phyloP scores from a whole-genome alignment of 805 yeast genomes.

The Ascoidea tarda region DNA sequence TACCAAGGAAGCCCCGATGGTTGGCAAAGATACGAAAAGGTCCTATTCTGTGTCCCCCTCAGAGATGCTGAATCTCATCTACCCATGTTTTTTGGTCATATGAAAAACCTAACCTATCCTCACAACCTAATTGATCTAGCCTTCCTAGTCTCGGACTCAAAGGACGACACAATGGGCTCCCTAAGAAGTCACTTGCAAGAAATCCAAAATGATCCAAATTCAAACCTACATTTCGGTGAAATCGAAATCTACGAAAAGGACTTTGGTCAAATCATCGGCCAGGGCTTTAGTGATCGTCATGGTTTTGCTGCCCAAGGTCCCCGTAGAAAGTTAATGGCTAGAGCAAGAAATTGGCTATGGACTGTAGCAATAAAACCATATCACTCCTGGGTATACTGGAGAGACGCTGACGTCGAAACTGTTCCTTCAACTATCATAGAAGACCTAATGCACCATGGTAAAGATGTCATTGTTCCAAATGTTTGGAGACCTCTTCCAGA shows the following conservation, averaged over 20 bases:
- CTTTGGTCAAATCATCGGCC: constrained; percentile 89
- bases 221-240: constrained; percentile 56
- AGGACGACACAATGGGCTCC: constrained; percentile 75
- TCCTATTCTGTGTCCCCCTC: constrained; percentile 76
- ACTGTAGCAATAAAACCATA: constrained; percentile 79
- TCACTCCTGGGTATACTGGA: constrained; percentile 94
- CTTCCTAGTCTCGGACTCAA: constrained; percentile 80
- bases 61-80: constrained; percentile 87
- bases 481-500: constrained; percentile 86
- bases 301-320: constrained; percentile 96
- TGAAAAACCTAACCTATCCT: constrained; percentile 72
- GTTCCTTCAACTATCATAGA: constrained; percentile 75
- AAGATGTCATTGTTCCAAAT: constrained; percentile 95
- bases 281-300: constrained; percentile 84
- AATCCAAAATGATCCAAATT: constrained; percentile 54
- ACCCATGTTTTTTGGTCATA: constrained; percentile 78
- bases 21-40: constrained; percentile 68
- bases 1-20: constrained; percentile 58
- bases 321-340: constrained; percentile 86
- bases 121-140: constrained; percentile 74
- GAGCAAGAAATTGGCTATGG: constrained; percentile 90
- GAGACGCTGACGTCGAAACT: constrained; percentile 93
- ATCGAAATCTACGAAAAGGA: constrained; percentile 85
- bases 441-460: constrained; percentile 83
- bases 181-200: constrained; percentile 40